A percentile compares a stretch with the other conserved stretches of the same genome.
phyloP scores from a whole-genome alignment of 108 stramenopile species.

The Cyclostephanos invisitatus region DNA sequence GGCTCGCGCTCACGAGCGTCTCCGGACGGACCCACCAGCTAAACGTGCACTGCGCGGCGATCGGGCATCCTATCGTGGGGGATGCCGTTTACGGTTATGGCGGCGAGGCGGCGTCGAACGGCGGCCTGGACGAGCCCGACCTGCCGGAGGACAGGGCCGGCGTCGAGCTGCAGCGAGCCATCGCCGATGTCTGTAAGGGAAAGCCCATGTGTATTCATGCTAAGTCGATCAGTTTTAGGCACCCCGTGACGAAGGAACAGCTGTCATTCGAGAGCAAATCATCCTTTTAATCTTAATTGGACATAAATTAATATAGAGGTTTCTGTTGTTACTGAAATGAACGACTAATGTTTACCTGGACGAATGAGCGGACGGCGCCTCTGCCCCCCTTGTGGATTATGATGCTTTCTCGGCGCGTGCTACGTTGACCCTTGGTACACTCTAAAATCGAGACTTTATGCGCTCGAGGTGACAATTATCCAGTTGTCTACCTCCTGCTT shows the following conservation, averaged over 20 bases:
- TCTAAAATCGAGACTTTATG: no score
- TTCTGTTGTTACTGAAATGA: no score
- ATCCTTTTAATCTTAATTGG: constrained; percentile 52
- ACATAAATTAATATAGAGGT: neutral
- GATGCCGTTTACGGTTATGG: constrained; percentile 77
- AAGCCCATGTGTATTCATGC: constrained; percentile 75
- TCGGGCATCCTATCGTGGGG: constrained; percentile 90
- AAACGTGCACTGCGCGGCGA: constrained; percentile 84
- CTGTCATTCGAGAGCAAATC: constrained; percentile 55
- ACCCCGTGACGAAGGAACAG: constrained; percentile 67
- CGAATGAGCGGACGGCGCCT: no score
- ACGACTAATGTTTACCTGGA: no score
- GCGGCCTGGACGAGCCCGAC: constrained; percentile 66
- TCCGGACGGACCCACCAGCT: constrained; percentile 87
- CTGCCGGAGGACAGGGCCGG: constrained; percentile 57
- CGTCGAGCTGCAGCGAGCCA: constrained; percentile 55
- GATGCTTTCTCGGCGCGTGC: no score
- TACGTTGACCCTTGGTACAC: no score
- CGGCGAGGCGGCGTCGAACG: constrained; percentile 75
- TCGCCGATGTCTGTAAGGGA: constrained; percentile 44
- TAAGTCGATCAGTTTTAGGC: constrained; percentile 75
- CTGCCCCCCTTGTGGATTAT: no score
- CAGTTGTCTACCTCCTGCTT: no score
- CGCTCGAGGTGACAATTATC: no score
- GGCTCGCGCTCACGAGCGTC: constrained; percentile 74